phyloP scores from a whole-genome alignment of 2,329 filamentous ascomycete species.

The Seiridium unicorne region DNA sequence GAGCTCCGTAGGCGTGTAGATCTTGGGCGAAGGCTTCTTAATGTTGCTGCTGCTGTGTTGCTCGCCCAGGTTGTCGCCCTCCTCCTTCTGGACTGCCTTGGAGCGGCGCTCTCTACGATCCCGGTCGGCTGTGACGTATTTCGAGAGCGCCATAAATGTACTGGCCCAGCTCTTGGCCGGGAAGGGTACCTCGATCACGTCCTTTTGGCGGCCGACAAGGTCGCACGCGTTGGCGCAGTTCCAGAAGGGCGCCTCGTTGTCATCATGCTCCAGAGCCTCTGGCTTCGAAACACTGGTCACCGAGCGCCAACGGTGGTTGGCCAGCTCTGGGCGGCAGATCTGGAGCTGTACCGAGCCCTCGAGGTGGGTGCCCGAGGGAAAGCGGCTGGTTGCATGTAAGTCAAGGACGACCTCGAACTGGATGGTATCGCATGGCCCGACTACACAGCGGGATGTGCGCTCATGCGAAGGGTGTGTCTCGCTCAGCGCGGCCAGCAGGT shows the following conservation, averaged over 20 bases:
- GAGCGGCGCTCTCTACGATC: conserved; percentile 9
- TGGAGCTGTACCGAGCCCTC: conserved; percentile 59
- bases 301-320: conserved; percentile 60
- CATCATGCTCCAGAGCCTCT: conserved; percentile 46
- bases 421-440: conserved; percentile 52
- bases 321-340: conserved; percentile 51
- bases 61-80: conserved; percentile 27
- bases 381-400: conserved; percentile 54
- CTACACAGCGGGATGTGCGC: conserved; percentile 29
- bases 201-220: conserved; percentile 15
- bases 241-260: conserved; percentile 37
- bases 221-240: conserved; percentile 51
- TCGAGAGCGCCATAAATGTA: conserved; percentile 55
- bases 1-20: conserved; percentile 39
- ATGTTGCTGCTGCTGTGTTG: not conserved
- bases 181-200: conserved; percentile 55
- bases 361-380: conserved; percentile 59
- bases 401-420: conserved; percentile 63
- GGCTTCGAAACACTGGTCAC: conserved; percentile 58
- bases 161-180: conserved; percentile 58
- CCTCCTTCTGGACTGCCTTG: conserved; percentile 19
- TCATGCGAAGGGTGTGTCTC: conserved; percentile 36
- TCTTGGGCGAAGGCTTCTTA: conserved; percentile 10
- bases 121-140: conserved; percentile 39
- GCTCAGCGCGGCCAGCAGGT: conserved; percentile 46